Base-by-base conservation (phyloP, 345 rosid genomes). In the Garcia nutans region DNA sequence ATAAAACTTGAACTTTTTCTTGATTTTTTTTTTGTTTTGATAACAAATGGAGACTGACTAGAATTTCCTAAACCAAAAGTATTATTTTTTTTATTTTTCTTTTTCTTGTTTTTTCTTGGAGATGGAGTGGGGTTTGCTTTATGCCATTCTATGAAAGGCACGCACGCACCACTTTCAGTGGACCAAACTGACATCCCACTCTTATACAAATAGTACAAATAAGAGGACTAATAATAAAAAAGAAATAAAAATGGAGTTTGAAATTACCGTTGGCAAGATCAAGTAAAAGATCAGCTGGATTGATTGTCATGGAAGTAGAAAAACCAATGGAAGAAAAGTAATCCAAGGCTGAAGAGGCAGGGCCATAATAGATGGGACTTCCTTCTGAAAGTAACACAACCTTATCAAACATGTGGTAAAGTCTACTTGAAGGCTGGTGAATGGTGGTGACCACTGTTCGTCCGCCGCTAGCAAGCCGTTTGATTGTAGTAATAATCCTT, bases 381-480 rank as follows among this genome's bases (percentile, higher is more conserved):
- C 99, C 99, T 59, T 91, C 99, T 9, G 97, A 96, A 37, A 96
- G 88, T 84, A 96, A 79, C 67, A 96, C 89, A 13, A 93, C 97
- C 80, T 96, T 96, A 84, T 96, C 98, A 77, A 96, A 96, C 98
- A 96, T 92, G 80, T 96, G 94, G 81, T 92, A 96, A 20, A 96
- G 84, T 58, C 98, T 87, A 86, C 98, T 93, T 19, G 99, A 96
- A 4, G 99, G 99, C 83, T 96, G 99, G 78, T 96, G 99, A 81
- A 96, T 96, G 65, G 98, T 96, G 79, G 98, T 90, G 70, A 96
- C 84, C 1, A 93, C 87, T 1, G 99, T 93, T 79, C 98, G 79
- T 57, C 99, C 98, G 1, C 97, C 98, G 55, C 82, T 82, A 33
- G 99, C 98, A 0, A 96, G 86, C 76, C 96, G 74, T 86, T 93